Base-by-base conservation (phyloP, 179 eudicot species). In the Silene vulgaris region DNA sequence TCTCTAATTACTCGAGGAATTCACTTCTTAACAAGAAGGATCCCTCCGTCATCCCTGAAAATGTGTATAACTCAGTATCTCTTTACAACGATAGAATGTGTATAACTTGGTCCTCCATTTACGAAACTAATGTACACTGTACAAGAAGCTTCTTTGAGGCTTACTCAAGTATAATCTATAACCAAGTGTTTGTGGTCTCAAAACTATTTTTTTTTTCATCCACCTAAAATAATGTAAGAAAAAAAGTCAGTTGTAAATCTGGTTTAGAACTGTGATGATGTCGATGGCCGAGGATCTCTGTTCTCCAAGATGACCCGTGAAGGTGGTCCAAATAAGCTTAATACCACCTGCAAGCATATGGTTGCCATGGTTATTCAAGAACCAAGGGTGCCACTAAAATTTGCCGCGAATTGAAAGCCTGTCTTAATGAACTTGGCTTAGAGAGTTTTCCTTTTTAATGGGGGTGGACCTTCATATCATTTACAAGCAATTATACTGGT, bases 261-360 rank as follows among this genome's bases (percentile, higher is more conserved):
- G 50, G 54, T 61, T 72, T 75, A 81, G 59, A 74, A 82, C 65
- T 81, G 87, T 2, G 91, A 85, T n/a, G 89, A 87, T 77, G 89
- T 87, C 12, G 89, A 85, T 13, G 86, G 85, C 73, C 86, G 85
- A 77, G 89, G 83, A 61, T 86, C 96, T 86, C 87, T 89, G 78
- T 82, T 84, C 79, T 87, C 88, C 21, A 82, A 70, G 14, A 80
- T 74, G 74, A 86, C 83, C 77, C 94, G 89, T 29, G 97, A 90
- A 28, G 96, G 96, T 11, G 98, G 99, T 70, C 97, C 97, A 71
- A 89, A 78, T 81, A 92, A 84, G 87, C 98, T 94, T 76, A 92
- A 83, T 40, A 93, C 65, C 56, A 88, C 98, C 98, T 93, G 88
- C 83, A 88, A 77, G 50, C 50, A 48, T 56, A 48, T 1, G 2